Base-by-base conservation (phyloP, 805 yeast species). In the Ogataea pini region DNA sequence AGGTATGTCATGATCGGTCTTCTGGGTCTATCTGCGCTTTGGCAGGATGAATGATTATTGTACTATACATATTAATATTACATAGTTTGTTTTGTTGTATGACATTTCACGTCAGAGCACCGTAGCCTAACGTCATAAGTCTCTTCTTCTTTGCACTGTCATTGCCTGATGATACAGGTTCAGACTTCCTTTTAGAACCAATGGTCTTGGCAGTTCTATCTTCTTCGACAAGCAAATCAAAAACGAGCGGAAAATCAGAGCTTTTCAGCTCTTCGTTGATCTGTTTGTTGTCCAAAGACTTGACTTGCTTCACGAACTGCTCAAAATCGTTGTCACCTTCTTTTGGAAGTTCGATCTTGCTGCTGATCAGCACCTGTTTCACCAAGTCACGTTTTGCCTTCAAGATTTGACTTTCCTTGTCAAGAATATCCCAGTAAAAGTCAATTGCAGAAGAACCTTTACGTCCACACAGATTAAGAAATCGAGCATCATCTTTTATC, bases 371-470 rank as follows among this genome's bases (percentile, higher is more conserved):
- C 5, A 76, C 63, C 52, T 77, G 82, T 43, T 78, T 77, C 1
- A 82, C 77, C 36, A 84, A 65, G 44, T 83, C 88, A 46, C 78
- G 78, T 59, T 82, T 80, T 18, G 82, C 80, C 50, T 75, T 77
- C 38, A 86, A 61, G 1, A 72, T 59, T 46, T 82, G 77, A 28
- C 76, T 73, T 56, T 80, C 82, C 47, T 79, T 83, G 55, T 85
- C 90, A 3, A 85, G 74, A 0, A 77, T 58, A 62, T 90, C 96
- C 79, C 88, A 78, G 62, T 85, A 89, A 34, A 87, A 65, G 53
- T 89, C 96, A 36, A 83, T 60, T 0, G 96, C 85, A 1, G 82
- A 76, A 0, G 96, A 89, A 0, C 96, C 96, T 38, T 78, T 72
- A 46, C 90, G 75, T 0, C 95, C 96, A 48, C 89, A 73, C 31